These are phyloP conservation scores for Lactifluus pinguis DNA, from an alignment of 768 basidiomycete species.

Conservation along the genomic window DNA sequence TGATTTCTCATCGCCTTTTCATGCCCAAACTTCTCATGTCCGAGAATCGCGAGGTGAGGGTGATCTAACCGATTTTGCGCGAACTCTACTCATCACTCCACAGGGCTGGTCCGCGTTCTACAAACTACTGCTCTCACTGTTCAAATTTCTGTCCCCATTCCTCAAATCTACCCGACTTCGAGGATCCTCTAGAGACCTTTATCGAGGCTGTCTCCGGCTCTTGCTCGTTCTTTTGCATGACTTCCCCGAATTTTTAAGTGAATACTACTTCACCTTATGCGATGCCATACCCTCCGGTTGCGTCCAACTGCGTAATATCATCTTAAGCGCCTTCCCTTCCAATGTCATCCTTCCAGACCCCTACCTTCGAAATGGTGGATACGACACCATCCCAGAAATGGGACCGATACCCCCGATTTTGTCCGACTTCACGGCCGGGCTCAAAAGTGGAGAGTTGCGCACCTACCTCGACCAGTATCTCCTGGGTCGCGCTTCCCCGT, in stretches of 20 bases:
- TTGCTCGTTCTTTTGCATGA: conserved; percentile 95
- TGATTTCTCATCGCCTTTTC: conserved; percentile 93
- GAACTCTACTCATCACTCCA: not conserved
- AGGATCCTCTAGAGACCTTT: conserved; percentile 74
- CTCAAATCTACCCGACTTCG: conserved; percentile 75
- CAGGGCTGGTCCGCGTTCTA: conserved; percentile 96
- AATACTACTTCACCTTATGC: conserved; percentile 93
- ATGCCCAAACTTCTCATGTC: conserved; percentile 91
- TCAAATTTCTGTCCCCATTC: conserved; percentile 93
- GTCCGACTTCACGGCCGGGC: conserved; percentile 79
- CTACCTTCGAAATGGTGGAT: conserved; percentile 62
- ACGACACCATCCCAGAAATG: conserved; percentile 80
- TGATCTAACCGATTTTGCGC: not conserved
- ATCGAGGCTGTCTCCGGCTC: conserved; percentile 82
- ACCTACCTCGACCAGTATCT: conserved; percentile 79
- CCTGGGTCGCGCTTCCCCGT: conserved; percentile 60
- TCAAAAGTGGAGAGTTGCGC: conserved; percentile 76
- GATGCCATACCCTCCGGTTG: conserved; percentile 89
- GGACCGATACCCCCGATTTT: conserved; percentile 85
- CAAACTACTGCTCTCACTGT: conserved; percentile 83
- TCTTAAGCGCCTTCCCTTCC: conserved; percentile 91
- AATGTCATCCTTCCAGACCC: conserved; percentile 78
- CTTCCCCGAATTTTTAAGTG: conserved; percentile 96
- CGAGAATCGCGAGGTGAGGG: conserved; percentile 73
- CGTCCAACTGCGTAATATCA: conserved; percentile 93